A percentile compares a stretch with the other conserved stretches of the same genome.
Conservation (phyloP, 2,329 filamentous ascomycete species). For the Penicillium frequentans region DNA sequence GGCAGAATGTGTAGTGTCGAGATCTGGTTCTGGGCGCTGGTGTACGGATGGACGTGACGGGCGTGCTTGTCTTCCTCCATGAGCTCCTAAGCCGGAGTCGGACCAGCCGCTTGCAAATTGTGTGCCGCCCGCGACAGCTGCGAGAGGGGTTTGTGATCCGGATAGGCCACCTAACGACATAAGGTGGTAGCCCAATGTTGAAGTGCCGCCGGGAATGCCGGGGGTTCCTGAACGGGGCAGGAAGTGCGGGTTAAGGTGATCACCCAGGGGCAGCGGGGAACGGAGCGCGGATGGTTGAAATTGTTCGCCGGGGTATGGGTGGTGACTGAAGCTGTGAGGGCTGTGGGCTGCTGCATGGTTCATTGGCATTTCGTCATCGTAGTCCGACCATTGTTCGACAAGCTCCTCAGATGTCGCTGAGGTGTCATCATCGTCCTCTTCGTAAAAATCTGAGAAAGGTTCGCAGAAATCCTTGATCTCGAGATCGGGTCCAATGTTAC, state of each 20-base stretch:
- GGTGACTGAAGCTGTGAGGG: conserved; percentile 20
- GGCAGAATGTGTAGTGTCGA: conserved; percentile 38
- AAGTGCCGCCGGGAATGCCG: conserved; percentile 50
- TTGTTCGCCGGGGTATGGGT: conserved; percentile 31
- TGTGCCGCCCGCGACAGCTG: conserved; percentile 46
- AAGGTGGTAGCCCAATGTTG: conserved; percentile 51
- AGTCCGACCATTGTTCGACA: conserved; percentile 27
- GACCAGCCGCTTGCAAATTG: conserved; percentile 41
- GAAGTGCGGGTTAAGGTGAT: conserved; percentile 42
- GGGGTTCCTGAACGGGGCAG: conserved; percentile 48
- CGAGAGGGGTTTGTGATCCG: conserved; percentile 50
- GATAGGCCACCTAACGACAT: conserved; percentile 50
- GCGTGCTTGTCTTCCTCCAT: conserved; percentile 14
- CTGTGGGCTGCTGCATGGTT: conserved; percentile 22
- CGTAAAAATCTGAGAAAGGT: conserved; percentile 94
- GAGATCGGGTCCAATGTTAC: conserved; percentile 75
- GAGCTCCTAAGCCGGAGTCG: conserved; percentile 26
- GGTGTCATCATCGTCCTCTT: conserved; percentile 61
- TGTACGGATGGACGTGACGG: conserved; percentile 14
- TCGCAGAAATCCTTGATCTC: conserved; percentile 97
- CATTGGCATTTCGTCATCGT: conserved; percentile 31
- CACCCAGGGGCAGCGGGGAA: conserved; percentile 36
- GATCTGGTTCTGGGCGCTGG: conserved; percentile 32
- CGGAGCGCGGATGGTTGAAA: conserved; percentile 34
- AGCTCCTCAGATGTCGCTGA: conserved; percentile 40